Evolutionary conservation across 2,329 filamentous ascomycete species (phyloP).

Genomic region (Zymoseptoria tritici): DNA sequence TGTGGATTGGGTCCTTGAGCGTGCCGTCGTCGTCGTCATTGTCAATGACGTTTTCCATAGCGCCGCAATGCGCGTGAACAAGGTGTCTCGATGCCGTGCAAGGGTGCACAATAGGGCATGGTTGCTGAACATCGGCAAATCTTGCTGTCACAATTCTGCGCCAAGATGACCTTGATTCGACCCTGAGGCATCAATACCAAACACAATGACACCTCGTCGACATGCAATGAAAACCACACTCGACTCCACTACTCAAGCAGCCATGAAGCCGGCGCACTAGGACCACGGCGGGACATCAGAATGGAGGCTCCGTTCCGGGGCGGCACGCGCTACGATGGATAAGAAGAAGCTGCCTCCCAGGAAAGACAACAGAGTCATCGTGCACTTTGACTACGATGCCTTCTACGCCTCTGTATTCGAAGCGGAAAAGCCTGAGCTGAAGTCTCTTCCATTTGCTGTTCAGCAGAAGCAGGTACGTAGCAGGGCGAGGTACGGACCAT

Average conservation of each 20-base stretch:
- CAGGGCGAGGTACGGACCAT: background rate
- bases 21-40: background rate
- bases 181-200: background rate
- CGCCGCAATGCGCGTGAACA: background rate
- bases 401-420: conserved; percentile 94
- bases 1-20: background rate
- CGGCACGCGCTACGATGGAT: conserved; percentile 14
- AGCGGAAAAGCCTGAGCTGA: conserved; percentile 66
- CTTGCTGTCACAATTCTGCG: background rate
- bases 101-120: background rate
- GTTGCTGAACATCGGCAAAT: background rate
- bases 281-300: background rate
- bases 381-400: conserved; percentile 86
- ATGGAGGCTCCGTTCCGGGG: background rate
- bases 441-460: conserved; percentile 67
- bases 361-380: conserved; percentile 60
- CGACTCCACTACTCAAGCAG: background rate
- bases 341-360: conserved; percentile 27
- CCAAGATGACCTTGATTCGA: background rate
- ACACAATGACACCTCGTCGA: background rate
- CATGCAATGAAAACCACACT: background rate
- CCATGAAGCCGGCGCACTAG: background rate
- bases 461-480: conserved; percentile 78
- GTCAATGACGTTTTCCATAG: background rate
- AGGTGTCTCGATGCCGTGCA: background rate